Base-by-base conservation (phyloP, 2,329 filamentous ascomycete species). In the Xenosphaeropsis pyriputrescens region DNA sequence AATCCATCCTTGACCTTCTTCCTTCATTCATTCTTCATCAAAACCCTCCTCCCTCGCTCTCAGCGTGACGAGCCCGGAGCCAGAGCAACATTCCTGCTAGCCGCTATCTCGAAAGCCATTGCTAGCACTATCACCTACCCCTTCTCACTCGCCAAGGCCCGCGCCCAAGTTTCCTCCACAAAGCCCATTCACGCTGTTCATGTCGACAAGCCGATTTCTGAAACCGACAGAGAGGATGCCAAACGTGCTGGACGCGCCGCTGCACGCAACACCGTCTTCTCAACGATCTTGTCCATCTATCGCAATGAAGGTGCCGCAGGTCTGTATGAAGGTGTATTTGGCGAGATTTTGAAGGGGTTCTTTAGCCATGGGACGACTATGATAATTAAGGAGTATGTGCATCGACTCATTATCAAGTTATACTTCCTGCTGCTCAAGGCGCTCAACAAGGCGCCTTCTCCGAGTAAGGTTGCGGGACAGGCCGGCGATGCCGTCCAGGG, bases 1-100 rank as follows among this genome's bases (percentile, higher is more conserved):
- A 94, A 94, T 50, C 86, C 88, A 1, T 79, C 80, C 45, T 70
- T 94, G 45, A 93, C 88, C 0, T 88, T 94, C 54, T 77, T 89
- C 47, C 63, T 93, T 19, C 84, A 93, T 51, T 78, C 85, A 47
- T 60, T 78, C 6, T 61, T 91, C 15, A 77, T 79, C 46, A 67
- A 72, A 37, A 53, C 65, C 1, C 53, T 81, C 2, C 62, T 85
- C 1, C 64, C 68, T 3, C 59, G 63, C 6, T 60, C 64, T 30
- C 68, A 63, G 47, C 61, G 68, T 7, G 60, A 64, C 4, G 62
- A 69, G 13, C 70, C 74, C 0, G 65, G 68, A 0, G 57, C 72
- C 0, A 57, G 58, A 32, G 50, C 70, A 7, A 79, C 71, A 0
- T 82, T 83, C 50, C 52, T 82, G 1, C 56, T 82, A 9, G 85